phyloP scores from a whole-genome alignment of 2,329 filamentous ascomycete genomes.

The Diplocarpon mali region DNA sequence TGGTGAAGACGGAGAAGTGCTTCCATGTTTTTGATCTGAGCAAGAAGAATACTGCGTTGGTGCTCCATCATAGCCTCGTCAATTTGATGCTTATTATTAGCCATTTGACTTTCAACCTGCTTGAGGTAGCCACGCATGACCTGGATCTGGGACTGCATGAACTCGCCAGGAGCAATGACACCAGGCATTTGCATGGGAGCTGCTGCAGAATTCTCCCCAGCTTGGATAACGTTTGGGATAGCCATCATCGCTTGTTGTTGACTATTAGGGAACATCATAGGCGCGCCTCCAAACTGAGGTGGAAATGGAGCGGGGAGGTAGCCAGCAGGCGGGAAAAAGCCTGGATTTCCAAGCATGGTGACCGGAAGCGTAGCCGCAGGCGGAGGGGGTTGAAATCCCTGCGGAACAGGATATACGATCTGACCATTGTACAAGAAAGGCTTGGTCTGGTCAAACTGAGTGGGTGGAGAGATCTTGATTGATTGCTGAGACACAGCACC shows the following conservation, averaged over 20 bases:
- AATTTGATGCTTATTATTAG: conserved; percentile 52
- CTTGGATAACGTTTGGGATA: conserved; percentile 6
- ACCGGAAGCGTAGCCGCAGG: conserved; percentile 19
- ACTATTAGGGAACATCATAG: conserved; percentile 6
- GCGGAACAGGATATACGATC: conserved; percentile 23
- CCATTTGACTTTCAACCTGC: conserved; percentile 45
- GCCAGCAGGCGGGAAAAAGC: conserved; percentile 9
- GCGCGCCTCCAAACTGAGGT: conserved; percentile 8
- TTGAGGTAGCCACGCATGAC: conserved; percentile 41
- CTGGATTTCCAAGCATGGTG: conserved; percentile 21
- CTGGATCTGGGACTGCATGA: conserved; percentile 20
- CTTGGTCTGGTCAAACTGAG: conserved; percentile 26
- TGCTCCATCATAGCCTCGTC: conserved; percentile 42
- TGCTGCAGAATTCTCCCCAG: conserved; percentile 6
- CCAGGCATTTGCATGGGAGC: conserved; percentile 8
- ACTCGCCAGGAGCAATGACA: conserved; percentile 9
- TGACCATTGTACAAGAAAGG: conserved; percentile 28
- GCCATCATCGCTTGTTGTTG: conserved; percentile 14
- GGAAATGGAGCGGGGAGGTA: conserved; percentile 14
- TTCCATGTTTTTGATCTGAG: conserved; percentile 22
- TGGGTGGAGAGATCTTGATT: conserved; percentile 27
- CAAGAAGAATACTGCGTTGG: conserved; percentile 32
- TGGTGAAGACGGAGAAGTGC: conserved; percentile 15
- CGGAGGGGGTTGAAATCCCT: conserved; percentile 19
- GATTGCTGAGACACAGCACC: conserved; percentile 13